A percentile compares a stretch with the other conserved stretches of the same genome.
phyloP scores from a whole-genome alignment of 768 basidiomycete species.

The Neoboletus subvelutipes region DNA sequence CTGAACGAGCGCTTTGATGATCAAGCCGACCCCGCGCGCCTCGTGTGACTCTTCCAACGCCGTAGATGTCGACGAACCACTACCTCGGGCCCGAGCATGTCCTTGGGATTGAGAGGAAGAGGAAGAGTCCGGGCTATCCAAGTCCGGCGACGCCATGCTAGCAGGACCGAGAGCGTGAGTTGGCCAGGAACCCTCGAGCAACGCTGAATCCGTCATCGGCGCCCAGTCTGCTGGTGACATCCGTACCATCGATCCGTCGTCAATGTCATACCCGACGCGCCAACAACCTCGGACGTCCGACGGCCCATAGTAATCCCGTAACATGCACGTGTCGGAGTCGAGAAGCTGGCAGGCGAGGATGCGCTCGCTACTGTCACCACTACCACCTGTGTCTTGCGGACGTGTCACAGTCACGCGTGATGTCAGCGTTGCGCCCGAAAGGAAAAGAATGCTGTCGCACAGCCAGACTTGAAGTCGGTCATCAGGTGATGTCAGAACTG shows the following conservation, averaged over 20 bases:
- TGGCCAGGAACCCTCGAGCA: not conserved
- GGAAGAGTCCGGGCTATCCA: not conserved
- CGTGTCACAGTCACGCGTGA: not conserved
- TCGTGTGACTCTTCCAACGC: not conserved
- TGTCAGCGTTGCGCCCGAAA: too few relatives aligned
- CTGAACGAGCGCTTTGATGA: conserved; percentile 19
- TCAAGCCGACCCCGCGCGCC: conserved; percentile 7
- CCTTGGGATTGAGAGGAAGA: not conserved
- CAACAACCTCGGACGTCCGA: not conserved
- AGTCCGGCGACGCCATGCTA: not conserved
- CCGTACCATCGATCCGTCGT: not conserved
- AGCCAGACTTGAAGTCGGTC: too few relatives aligned
- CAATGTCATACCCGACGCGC: not conserved
- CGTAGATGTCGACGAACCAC: not conserved
- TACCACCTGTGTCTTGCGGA: not conserved
- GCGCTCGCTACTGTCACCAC: not conserved
- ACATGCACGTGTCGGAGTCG: not conserved
- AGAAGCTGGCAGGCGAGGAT: not conserved
- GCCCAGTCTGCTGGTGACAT: not conserved
- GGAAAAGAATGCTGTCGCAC: too few relatives aligned
- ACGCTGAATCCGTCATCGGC: not conserved
- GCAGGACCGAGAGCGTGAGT: too few relatives aligned
- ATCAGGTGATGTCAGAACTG: not conserved
- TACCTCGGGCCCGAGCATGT: not conserved
- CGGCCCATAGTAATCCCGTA: not conserved